Base-by-base conservation (phyloP, 768 basidiomycete species). In the Serendipita indica region DNA sequence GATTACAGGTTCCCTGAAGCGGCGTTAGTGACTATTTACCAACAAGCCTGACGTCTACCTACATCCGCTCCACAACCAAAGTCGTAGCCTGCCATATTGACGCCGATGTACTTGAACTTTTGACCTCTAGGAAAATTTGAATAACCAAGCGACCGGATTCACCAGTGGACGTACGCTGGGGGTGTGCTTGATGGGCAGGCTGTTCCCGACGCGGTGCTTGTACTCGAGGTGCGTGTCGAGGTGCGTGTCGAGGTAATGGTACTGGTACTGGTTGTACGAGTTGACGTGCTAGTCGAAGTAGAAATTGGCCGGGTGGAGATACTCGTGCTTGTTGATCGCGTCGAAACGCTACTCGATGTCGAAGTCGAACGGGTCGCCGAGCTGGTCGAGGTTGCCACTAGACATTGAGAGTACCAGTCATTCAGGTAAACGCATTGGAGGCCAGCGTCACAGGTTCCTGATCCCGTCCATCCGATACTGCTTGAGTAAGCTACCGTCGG, bases 81-180 rank as follows among this genome's bases (percentile, higher is more conserved):
- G 64, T 79, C 79, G 61, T 77, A 79, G 1, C 79, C 78, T 30
- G 77, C 69, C 54, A 80, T 79, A 64, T 80, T 61, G 30, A 58
- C 12, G 10, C 18, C 33, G 14, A 20, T 12, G 57, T 30, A 59
- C 41, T 33, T 57, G 52, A 32, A 20, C 33, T 25, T 22, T 3
- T 27, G 14, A 35, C 3, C 6, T 33, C 35, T 37, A n/a, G 10
- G 10, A 37, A 37, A 45, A 14, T 46, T 7, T 13, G 16, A 33
- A 39, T 13, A 18, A 43, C 25, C 20, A n/a, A 16, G 3, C n/a
- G 39, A 60, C 39, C 33, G 14, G 20, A 12, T 27, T 61, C 14
- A 61, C 59, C n/a, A n/a, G 37, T 32, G 49, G 10, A 10, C 60
- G 79, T 22, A 80, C 71, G 56, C 79, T 77, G 5, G 69, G 69